Evolutionary conservation across 257 asterid species (phyloP).

Genomic region (Dorcoceras hygrometricum): DNA sequence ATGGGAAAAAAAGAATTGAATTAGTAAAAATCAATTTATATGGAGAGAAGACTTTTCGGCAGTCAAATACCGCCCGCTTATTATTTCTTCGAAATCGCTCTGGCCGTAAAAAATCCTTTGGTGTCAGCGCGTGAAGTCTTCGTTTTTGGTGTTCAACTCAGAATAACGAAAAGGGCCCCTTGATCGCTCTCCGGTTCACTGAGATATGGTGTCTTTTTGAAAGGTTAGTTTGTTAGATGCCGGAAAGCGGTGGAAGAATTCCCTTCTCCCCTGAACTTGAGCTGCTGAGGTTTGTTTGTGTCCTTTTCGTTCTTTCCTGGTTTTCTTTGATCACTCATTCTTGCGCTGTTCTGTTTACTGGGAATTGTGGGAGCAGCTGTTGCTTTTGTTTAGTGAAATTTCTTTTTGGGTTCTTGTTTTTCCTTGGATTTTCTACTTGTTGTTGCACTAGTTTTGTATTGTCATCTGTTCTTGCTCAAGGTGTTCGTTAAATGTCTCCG

Average conservation of each 20-base stretch:
- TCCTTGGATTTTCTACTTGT: not conserved
- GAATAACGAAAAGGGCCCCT: not conserved
- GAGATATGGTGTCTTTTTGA: not conserved
- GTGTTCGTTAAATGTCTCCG: not conserved
- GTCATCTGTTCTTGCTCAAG: not conserved
- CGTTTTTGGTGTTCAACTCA: not conserved
- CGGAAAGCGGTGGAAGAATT: not conserved
- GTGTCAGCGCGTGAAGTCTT: not conserved
- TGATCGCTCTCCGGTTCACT: not conserved
- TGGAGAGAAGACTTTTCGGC: too few relatives aligned
- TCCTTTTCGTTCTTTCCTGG: not conserved
- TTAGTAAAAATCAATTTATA: too few relatives aligned
- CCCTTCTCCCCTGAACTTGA: constrained; percentile 1
- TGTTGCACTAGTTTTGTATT: not conserved
- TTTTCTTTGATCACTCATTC: not conserved
- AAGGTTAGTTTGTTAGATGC: not conserved
- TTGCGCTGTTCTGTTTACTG: not conserved
- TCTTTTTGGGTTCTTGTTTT: not conserved
- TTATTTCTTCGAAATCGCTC: too few relatives aligned
- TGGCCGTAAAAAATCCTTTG: too few relatives aligned
- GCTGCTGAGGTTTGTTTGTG: constrained; percentile 1
- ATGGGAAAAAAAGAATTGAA: too few relatives aligned
- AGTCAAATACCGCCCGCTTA: too few relatives aligned
- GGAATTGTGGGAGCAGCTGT: not conserved
- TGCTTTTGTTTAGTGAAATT: not conserved